Evolutionary conservation across 2,329 filamentous ascomycete species (phyloP), one percentile per base, ranked within the genome.

Genomic region (Cordyceps militaris): DNA sequence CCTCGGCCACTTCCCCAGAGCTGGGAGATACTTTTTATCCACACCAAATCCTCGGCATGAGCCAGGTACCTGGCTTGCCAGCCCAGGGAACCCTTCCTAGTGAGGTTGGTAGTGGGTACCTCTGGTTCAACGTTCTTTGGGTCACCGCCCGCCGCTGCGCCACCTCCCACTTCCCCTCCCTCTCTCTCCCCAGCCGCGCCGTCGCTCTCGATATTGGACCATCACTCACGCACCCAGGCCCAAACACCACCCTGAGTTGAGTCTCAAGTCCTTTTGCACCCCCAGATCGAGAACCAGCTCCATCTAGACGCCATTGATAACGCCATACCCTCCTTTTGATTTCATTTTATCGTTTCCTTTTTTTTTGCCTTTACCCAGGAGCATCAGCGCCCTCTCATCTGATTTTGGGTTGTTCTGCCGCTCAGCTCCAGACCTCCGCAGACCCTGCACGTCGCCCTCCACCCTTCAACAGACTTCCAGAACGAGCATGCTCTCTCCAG

Each of bases 341-440:
- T n/a, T n/a, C n/a, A n/a, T n/a, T n/a, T n/a, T n/a, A n/a, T n/a
- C n/a, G n/a, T n/a, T n/a, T n/a, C n/a, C n/a, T n/a, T n/a, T n/a
- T n/a, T n/a, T n/a, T n/a, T n/a, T n/a, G n/a, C n/a, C n/a, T n/a
- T n/a, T n/a, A 26, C 54, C 26, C 54, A 49, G 38, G 54, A 56
- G 54, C 54, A 56, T 56, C 54, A 49, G 36, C 34, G 24, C 36
- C 54, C 46, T 38, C n/a, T 38, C 54, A 56, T 56, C 54, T 49
- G 44, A 44, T 48, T 42, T 23, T 42, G 54, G 43, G n/a, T 24
- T n/a, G 11, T 32, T 32, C 23, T 26, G 26, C 46, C 46, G 34
- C 46, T 56, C 19, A 36, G 30, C 42, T 38, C 23, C 38, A 34
- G 21, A 8, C 53, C 43, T 55, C 32, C 53, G 42, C 32, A 40